Evolutionary conservation across 345 rosid species (phyloP), one percentile per base, ranked within the genome.

Genomic region (Boechera divaricarpa): DNA sequence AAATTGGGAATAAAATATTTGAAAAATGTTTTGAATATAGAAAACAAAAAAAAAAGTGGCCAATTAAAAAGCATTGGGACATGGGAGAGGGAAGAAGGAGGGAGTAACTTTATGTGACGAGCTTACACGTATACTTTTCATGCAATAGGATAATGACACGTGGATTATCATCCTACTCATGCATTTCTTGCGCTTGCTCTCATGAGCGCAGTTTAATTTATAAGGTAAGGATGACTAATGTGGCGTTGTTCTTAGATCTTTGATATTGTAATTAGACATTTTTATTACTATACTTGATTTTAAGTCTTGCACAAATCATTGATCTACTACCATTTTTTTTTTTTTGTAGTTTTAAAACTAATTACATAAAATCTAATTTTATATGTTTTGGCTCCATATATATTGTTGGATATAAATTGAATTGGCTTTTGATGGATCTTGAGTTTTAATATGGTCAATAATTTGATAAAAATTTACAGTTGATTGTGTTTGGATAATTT

Each of bases 71-170:
- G 42, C 42, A 38, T 72, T 28, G 26, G 69, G 42, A 38, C 12
- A 39, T 39, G 6, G 48, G 11, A 42, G 51, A n/a, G 51, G 21
- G 52, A 10, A 47, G 35, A 11, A 10, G 42, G 68, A 67, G 26
- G 35, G 36, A 39, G 62, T 10, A 68, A 69, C 75, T 61, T 76
- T 42, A 18, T 11, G 59, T 44, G 32, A 69, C 3, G 38, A 62
- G 70, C 70, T 32, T 32, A 77, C 75, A 77, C 75, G 80, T 62
- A 15, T 33, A 10, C 41, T 5, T 0, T 42, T 31, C 5, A 0
- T 21, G 4, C 64, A 53, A 44, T 76, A 9, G 2, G 11, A 60
- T 67, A 21, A 9, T 53, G 70, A 24, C 80, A 69, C 80, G 80
- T 77, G 70, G 49, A 69, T 6, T 15, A 0, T 5, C 8, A 36